Conservation (phyloP, 805 yeast genomes). For the Suhomyces canberraensis region DNA sequence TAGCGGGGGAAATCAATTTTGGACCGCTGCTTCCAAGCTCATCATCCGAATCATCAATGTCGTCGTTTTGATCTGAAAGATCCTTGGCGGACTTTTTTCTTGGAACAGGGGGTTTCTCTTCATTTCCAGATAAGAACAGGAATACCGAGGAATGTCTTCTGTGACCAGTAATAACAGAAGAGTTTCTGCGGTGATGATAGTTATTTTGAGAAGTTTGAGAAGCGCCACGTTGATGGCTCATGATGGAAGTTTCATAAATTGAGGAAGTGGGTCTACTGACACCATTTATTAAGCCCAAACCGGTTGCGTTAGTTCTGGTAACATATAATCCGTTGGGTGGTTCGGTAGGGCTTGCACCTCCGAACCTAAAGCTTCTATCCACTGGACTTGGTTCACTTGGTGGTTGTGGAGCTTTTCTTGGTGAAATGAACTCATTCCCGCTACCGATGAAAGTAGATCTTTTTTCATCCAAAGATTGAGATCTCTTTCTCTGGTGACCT, state of each 20-base stretch:
- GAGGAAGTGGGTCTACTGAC: conserved; percentile 47
- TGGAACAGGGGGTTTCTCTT: conserved; percentile 15
- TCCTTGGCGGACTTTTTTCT: conserved; percentile 9
- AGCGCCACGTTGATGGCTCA: conserved; percentile 40
- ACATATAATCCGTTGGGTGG: conserved; percentile 12
- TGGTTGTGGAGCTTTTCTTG: conserved; percentile 73
- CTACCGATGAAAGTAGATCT: conserved; percentile 16
- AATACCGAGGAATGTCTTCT: conserved; percentile 61
- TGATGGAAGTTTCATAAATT: conserved; percentile 44
- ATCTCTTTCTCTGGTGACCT: conserved; percentile 45
- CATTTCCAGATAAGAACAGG: conserved; percentile 43
- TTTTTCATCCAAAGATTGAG: conserved; percentile 46
- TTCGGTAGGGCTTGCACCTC: conserved; percentile 13
- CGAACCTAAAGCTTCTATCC: conserved; percentile 29
- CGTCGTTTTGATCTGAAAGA: conserved; percentile 3
- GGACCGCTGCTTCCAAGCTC: background rate
- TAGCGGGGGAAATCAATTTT: conserved; percentile 23
- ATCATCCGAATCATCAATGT: conserved; percentile 2
- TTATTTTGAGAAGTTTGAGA: conserved; percentile 38
- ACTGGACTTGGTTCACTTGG: conserved; percentile 42
- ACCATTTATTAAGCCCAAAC: conserved; percentile 15
- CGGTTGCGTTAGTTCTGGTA: conserved; percentile 23
- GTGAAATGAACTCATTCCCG: conserved; percentile 48
- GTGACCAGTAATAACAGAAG: conserved; percentile 36
- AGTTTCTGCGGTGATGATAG: conserved; percentile 26